Percentiles rank a stretch among this genome's conserved stretches.
These are phyloP conservation scores for Periconia sp. DNA, from an alignment of 2,329 filamentous ascomycete species.

Conservation along the genomic window DNA sequence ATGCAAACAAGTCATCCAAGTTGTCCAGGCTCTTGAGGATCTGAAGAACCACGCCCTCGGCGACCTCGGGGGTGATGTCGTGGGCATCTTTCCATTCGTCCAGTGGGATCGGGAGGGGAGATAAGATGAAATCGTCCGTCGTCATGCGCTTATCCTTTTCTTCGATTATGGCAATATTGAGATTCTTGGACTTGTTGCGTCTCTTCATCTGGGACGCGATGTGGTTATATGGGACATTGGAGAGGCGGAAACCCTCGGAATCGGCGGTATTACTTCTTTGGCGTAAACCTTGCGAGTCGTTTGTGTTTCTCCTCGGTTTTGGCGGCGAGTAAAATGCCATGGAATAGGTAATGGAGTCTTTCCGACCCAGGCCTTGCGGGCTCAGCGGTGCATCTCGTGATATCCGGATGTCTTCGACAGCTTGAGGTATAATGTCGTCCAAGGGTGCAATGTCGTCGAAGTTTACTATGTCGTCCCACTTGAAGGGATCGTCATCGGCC, in stretches of 20 bases:
- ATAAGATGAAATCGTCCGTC: conserved; percentile 21
- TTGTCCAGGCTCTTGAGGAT: conserved; percentile 54
- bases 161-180: conserved; percentile 27
- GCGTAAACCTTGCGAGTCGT: background rate
- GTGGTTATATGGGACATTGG: conserved; percentile 29
- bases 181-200: conserved; percentile 17
- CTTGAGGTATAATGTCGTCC: background rate
- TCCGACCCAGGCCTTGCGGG: conserved; percentile 9
- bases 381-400: conserved; percentile 5
- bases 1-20: conserved; percentile 58
- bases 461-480: conserved; percentile 16
- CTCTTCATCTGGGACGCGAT: conserved; percentile 33
- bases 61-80: conserved; percentile 45
- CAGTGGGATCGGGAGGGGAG: conserved; percentile 18
- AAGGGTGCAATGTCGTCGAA: conserved; percentile 6
- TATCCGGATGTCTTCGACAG: background rate
- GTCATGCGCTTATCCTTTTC: conserved; percentile 21
- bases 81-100: conserved; percentile 20
- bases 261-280: conserved; percentile 1
- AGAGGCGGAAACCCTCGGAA: conserved; percentile 18
- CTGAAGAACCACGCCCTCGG: conserved; percentile 54
- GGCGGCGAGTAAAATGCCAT: conserved; percentile 37
- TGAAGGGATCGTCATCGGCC: conserved; percentile 25
- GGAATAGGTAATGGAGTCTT: conserved; percentile 13
- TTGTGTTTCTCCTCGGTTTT: conserved; percentile 40